Base-by-base conservation (phyloP, 2,329 filamentous ascomycete species). In the Keithomyces neogunnii region DNA sequence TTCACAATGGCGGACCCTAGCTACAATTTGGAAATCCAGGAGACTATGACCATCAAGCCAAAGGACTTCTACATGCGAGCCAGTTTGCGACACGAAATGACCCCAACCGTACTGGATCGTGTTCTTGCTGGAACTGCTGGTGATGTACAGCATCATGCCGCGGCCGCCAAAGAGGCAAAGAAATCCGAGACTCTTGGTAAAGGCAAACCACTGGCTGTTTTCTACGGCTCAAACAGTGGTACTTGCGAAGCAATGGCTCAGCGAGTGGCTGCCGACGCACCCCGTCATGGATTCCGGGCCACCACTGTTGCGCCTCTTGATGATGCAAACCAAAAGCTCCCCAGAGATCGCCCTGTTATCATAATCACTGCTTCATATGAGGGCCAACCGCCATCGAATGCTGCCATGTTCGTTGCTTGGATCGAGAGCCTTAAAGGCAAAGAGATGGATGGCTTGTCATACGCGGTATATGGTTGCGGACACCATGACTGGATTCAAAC, bases 321-420 rank as follows among this genome's bases (percentile, higher is more conserved):
- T 60, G 71, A 75, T 0, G 84, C 81, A 0, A 79, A 77, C 19
- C 75, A 80, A 46, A 74, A 77, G 3, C 62, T 90, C 0, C 78
- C 83, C 0, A 80, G 72, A 47, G 73, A 78, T 30, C 73, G 77
- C 5, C 85, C 86, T 0, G 74, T 86, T 0, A 69, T 88, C 29
- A 74, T 90, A 47, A 75, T 91, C 55, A 83, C 82, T 0, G 78
- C 86, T 0, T 84, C 81, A 1, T 91, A 90, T 57, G 86, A 91
- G 59, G 87, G 87, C 1, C 75, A 87, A 50, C 84, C 87, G 0
- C 80, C 86, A 0, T 84, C 88, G 54, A 89, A 91, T 55, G 87
- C 86, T 0, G 74, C 71, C 0, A 75, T 80, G 47, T 90, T 90
- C 59, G 76, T 84, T 29, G 69, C 75, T 19, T 90, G 86, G 86